Conservation (phyloP, 2,329 filamentous ascomycete genomes). For the Ceratocystis variospora region DNA sequence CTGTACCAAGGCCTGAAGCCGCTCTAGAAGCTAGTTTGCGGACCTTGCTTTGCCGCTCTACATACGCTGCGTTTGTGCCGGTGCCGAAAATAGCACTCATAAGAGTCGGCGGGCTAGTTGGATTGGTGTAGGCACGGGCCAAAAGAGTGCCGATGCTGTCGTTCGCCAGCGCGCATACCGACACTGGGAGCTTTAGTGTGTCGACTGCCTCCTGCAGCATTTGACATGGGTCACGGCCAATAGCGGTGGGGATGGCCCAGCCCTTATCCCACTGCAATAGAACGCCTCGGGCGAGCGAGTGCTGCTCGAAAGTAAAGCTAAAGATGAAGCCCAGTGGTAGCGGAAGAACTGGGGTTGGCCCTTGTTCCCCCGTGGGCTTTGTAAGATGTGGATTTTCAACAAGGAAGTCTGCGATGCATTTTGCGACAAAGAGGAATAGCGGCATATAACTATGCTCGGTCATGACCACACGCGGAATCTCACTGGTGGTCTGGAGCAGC, state of each 20-base stretch:
- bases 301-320: constrained; percentile 59
- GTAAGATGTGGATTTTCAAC: neutral
- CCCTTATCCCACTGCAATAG: constrained; percentile 72
- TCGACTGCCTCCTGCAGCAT: constrained; percentile 61
- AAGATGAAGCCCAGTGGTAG: constrained; percentile 26
- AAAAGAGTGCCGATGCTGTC: constrained; percentile 71
- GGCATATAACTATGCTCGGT: constrained; percentile 32
- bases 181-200: constrained; percentile 51
- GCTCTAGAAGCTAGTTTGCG: constrained; percentile 20
- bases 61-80: constrained; percentile 67
- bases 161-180: constrained; percentile 61
- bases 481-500: constrained; percentile 44
- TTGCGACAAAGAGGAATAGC: constrained; percentile 60
- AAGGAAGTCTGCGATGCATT: constrained; percentile 57
- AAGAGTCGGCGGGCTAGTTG: constrained; percentile 52
- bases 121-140: constrained; percentile 65
- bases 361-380: neutral
- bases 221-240: constrained; percentile 61
- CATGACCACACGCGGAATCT: constrained; percentile 22
- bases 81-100: constrained; percentile 71
- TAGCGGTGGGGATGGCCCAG: constrained; percentile 61
- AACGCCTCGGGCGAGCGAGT: constrained; percentile 57
- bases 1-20: constrained; percentile 39
- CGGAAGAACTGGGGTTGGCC: neutral
- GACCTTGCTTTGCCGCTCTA: constrained; percentile 57